phyloP scores from a whole-genome alignment of 805 yeast species.

The Pichia sporocuriosa region DNA sequence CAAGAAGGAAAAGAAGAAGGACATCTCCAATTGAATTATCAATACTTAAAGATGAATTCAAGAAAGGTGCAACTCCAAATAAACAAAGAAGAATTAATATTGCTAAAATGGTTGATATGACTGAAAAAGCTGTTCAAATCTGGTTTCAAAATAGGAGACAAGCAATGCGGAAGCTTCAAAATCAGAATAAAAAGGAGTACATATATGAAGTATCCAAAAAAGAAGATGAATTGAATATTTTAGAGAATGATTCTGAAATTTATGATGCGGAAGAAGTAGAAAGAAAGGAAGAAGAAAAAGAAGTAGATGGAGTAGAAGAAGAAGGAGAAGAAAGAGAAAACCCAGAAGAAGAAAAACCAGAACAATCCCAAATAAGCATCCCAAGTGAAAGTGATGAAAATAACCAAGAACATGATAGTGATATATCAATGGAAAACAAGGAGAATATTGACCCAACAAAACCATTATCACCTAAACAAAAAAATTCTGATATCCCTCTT shows the following conservation, averaged over 20 bases:
- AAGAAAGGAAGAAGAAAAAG: no score
- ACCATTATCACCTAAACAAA: neutral
- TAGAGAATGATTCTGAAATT: neutral
- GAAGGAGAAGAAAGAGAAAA: no score
- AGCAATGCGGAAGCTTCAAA: slow-evolving; percentile 46
- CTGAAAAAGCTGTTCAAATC: slow-evolving; percentile 96
- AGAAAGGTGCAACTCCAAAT: slow-evolving; percentile 73
- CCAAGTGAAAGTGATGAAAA: no score
- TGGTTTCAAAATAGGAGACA: slow-evolving; percentile 98
- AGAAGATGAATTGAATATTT: no score
- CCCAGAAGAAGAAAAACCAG: no score
- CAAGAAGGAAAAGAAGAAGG: slow-evolving; percentile 91
- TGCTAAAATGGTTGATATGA: slow-evolving; percentile 79
- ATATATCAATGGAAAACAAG: no score
- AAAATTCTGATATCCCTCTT: neutral
- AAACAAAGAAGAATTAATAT: slow-evolving; percentile 68
- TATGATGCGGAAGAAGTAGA: neutral
- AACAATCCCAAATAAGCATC: no score
- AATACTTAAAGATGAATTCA: slow-evolving; percentile 75
- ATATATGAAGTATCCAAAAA: no score
- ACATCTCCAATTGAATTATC: slow-evolving; percentile 84
- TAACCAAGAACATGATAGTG: no score
- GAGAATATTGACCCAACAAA: slow-evolving; percentile 4
- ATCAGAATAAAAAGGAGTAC: neutral
- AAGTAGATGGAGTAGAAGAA: no score